phyloP scores from a whole-genome alignment of 768 basidiomycete genomes.

The Tremella yokohamensis region DNA sequence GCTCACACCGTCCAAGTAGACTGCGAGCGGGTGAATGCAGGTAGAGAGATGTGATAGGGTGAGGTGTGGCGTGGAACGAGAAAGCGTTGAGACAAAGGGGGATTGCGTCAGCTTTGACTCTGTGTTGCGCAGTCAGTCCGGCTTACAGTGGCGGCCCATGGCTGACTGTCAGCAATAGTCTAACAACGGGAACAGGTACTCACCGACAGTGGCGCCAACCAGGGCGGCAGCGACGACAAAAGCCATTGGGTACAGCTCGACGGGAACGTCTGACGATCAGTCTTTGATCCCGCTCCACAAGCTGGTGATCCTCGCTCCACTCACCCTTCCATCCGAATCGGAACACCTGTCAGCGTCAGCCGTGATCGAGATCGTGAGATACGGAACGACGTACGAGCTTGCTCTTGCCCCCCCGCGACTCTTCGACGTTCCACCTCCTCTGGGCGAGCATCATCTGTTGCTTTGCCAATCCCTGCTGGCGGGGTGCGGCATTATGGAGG shows the following conservation, averaged over 20 bases:
- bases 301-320: neutral
- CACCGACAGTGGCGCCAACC: slow-evolving; percentile 44
- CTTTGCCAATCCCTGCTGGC: neutral
- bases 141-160: slow-evolving; percentile 33
- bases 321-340: slow-evolving; percentile 47
- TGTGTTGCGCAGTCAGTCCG: neutral
- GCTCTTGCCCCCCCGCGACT: slow-evolving; percentile 34
- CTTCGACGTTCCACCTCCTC: slow-evolving; percentile 2
- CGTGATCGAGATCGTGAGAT: neutral
- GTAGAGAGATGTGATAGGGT: neutral
- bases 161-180: slow-evolving; percentile 12
- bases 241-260: slow-evolving; percentile 50
- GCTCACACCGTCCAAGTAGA: slow-evolving; percentile 47
- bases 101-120: slow-evolving; percentile 4
- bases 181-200: slow-evolving; percentile 7
- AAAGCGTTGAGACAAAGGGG: neutral
- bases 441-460: slow-evolving; percentile 1
- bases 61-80: slow-evolving; percentile 6
- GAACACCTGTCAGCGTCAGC: slow-evolving; percentile 38
- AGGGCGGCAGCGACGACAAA: slow-evolving; percentile 45
- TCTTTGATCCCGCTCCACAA: neutral
- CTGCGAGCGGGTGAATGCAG: slow-evolving; percentile 10
- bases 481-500: neutral
- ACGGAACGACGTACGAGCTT: slow-evolving; percentile 43
- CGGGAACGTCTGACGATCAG: slow-evolving; percentile 38